These are phyloP conservation scores for Pezicula radicicola DNA, from an alignment of 2,329 filamentous ascomycete genomes.

Conservation along the genomic window DNA sequence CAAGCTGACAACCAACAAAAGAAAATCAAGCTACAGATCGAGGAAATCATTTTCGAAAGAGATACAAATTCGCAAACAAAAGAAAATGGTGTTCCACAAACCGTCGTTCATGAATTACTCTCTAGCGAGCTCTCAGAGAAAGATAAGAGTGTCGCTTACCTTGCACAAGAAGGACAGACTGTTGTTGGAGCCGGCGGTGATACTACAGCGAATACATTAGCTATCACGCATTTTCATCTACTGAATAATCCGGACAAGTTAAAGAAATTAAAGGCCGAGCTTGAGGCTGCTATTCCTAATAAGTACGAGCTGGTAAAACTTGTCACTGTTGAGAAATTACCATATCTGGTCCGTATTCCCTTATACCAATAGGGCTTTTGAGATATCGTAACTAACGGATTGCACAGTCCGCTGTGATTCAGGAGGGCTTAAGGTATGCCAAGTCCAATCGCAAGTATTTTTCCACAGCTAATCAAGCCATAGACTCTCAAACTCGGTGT, in stretches of 20 bases:
- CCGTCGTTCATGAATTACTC: conserved; percentile 16
- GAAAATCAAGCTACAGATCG: conserved; percentile 7
- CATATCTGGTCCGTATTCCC: conserved; percentile 17
- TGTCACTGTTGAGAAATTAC: conserved; percentile 20
- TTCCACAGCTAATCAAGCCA: conserved; percentile 28
- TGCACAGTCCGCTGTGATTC: not conserved
- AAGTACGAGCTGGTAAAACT: conserved; percentile 5
- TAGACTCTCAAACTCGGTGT: conserved; percentile 27
- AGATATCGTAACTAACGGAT: not conserved
- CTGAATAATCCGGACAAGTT: conserved; percentile 13
- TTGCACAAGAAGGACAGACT: conserved; percentile 17
- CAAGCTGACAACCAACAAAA: not conserved
- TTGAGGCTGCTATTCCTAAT: conserved; percentile 18
- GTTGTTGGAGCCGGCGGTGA: conserved; percentile 18
- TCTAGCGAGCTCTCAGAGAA: conserved; percentile 7
- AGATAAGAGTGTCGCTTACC: conserved; percentile 10
- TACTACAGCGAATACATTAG: conserved; percentile 12
- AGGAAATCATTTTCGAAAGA: conserved; percentile 2
- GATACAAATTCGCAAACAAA: conserved; percentile 4
- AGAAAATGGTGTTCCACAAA: conserved; percentile 2
- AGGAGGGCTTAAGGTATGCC: conserved; percentile 5
- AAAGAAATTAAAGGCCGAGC: conserved; percentile 28
- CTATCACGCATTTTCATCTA: conserved; percentile 12
- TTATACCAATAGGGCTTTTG: not conserved
- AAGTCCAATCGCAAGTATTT: not conserved